Base-by-base conservation (phyloP, 2,329 filamentous ascomycete genomes). In the Podosphaera leucotricha region DNA sequence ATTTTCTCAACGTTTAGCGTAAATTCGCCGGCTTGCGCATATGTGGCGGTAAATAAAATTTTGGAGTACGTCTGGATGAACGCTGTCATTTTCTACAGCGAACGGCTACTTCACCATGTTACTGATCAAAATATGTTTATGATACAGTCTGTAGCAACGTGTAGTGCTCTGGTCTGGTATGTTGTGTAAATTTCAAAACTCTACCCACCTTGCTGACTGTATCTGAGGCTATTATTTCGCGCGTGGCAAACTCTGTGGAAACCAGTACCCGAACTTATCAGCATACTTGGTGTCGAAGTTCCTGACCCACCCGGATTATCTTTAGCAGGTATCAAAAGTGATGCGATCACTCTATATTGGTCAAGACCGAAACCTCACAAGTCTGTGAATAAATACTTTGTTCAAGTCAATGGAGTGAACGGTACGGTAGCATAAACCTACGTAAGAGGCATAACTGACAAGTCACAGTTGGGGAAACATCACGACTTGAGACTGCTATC, bases 361-460 rank as follows among this genome's bases (percentile, higher is more conserved):
- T 83, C 85, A 48, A 72, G 77, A 47, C 78, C 82, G 0, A 72
- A 67, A 2, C 60, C 64, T 38, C 72, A 70, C 49, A 68, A 72
- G 35, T 70, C 80, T 2, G 80, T 92, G 44, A 42, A 52, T 16
- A 92, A 86, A 62, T 90, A 92, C 57, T 71, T 87, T 39, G 83
- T 98, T 43, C 83, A 92, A 59, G 77, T 98, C 50, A 95, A 98
- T 61, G 87, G 87, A 37, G 77, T 87, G 38, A 83, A 84, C 64
- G 82, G 83, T 90, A 62, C 60, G 38, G 19, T 19, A 22, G 18
- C 20, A 16, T 36, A 20, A 15, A 41, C 10, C 20, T 20, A 16
- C 11, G 18, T 20, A 20, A 37, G n/a, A 39, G 33, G 39, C 45
- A 48, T 39, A 47, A 44, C 52, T 54, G 43, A 54, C 44, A 28